phyloP scores from a whole-genome alignment of 73 alveolate species.

The Paramecium tetraurelia region DNA sequence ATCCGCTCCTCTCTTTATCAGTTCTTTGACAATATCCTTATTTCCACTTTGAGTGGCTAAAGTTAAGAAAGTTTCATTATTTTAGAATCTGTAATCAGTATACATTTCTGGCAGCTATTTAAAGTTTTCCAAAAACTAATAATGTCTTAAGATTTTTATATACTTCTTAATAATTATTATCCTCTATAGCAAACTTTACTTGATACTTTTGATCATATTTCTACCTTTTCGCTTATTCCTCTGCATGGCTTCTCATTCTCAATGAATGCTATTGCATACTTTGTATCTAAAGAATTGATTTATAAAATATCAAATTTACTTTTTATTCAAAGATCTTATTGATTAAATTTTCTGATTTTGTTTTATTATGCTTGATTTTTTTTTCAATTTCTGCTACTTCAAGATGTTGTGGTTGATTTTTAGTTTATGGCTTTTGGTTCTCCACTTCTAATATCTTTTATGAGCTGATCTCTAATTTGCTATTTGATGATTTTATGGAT shows the following conservation, averaged over 20 bases:
- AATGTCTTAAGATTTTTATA: background rate
- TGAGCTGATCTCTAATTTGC: background rate
- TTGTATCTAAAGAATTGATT: background rate
- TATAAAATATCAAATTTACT: background rate
- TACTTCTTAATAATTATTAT: constrained; percentile 30
- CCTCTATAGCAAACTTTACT: constrained; percentile 20
- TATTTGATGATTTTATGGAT: background rate
- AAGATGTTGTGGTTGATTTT: background rate
- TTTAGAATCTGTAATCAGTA: background rate
- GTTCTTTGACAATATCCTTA: constrained; percentile 50
- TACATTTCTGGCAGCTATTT: background rate
- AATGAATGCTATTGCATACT: constrained; percentile 33
- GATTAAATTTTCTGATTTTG: background rate
- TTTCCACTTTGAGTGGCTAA: constrained; percentile 48
- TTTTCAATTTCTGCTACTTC: background rate
- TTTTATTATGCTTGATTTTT: background rate
- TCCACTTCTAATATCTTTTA: background rate
- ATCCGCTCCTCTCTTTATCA: constrained; percentile 43
- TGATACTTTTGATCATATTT: background rate
- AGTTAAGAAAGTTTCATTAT: constrained; percentile 37
- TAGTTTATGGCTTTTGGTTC: background rate
- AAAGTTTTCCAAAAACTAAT: constrained; percentile 21
- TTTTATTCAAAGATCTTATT: background rate
- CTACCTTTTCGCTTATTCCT: background rate
- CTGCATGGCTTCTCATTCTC: constrained; percentile 40